Evolutionary conservation across 768 basidiomycete genomes (phyloP), one percentile per base, ranked within the genome.

Genomic region (Boletus vinaceobasis): DNA sequence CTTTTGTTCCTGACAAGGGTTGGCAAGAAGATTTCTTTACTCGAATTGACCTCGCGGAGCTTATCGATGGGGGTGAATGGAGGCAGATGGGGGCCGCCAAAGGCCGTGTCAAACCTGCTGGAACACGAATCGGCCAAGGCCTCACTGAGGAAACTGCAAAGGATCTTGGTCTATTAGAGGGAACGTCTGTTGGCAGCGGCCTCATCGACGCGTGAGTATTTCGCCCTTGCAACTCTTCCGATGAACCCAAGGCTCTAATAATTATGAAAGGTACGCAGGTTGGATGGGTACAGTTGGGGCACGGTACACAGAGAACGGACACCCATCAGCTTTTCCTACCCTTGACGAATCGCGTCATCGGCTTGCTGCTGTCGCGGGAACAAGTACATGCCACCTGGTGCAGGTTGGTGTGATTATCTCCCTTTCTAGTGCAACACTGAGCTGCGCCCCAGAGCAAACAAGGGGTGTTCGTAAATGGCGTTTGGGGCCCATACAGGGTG

Each of bases 241-340:
- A 60, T n/a, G 43, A 47, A 21, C 7, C 14, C 19, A 39, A 11
- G 15, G 7, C 5, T 9, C 26, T 54, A 8, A 58, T 42, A 35
- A 26, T 53, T 7, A 7, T 43, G 38, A 21, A 59, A 88, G 88
- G 5, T 88, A 98, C 71, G 93, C 97, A 2, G 97, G 97, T 21
- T 98, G 96, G 97, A 76, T 98, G 60, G 97, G 97, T 13, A 98
- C 96, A 0, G 84, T 97, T 42, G 96, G 90, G 7, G 93, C 93
- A 17, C 76, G 86, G 38, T 85, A 84, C 57, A 75, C 70, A 23
- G 79, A 79, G 48, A 75, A 81, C 33, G 83, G 79, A 6, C 71
- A 75, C 55, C 56, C 83, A n/a, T 82, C 80, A 0, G 74, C 73
- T 19, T 64, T 78, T 21, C 90, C 92, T 15, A 74, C 77, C 13